Conservation (phyloP, 306 rosid genomes). For the Rubus idaeus region DNA sequence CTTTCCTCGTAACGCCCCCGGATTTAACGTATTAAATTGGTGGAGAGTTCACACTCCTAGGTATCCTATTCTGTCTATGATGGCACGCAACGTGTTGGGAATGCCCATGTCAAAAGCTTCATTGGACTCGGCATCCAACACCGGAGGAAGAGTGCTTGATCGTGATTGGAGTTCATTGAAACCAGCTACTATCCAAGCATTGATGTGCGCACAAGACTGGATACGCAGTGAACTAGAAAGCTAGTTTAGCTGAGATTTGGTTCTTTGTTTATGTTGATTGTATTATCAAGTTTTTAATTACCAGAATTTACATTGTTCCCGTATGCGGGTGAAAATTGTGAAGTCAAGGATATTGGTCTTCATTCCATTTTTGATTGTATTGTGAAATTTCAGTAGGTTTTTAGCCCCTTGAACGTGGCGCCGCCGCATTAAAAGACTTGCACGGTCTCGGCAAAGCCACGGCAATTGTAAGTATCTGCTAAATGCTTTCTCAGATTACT, state of each 20-base stretch:
- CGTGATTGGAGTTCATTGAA: constrained; percentile 75
- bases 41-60: constrained; percentile 98
- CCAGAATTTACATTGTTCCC: background rate
- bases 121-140: constrained; percentile 55
- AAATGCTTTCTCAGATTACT: background rate
- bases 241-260: constrained; percentile 19
- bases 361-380: background rate
- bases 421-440: background rate
- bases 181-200: constrained; percentile 75
- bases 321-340: constrained; percentile 46
- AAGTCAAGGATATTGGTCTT: constrained; percentile 41
- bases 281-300: background rate
- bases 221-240: constrained; percentile 89
- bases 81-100: constrained; percentile 91
- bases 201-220: constrained; percentile 97
- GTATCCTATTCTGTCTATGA: constrained; percentile 91
- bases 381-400: background rate
- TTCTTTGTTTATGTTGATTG: background rate
- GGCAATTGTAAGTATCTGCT: background rate
- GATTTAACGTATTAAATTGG: constrained; percentile 83
- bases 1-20: constrained; percentile 74
- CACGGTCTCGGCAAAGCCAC: no score
- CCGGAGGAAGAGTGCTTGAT: constrained; percentile 57
- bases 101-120: constrained; percentile 77
- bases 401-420: background rate